These are phyloP conservation scores for Chimonanthus praecox DNA, from an alignment of 164 flowering plant genomes.

Conservation along the genomic window DNA sequence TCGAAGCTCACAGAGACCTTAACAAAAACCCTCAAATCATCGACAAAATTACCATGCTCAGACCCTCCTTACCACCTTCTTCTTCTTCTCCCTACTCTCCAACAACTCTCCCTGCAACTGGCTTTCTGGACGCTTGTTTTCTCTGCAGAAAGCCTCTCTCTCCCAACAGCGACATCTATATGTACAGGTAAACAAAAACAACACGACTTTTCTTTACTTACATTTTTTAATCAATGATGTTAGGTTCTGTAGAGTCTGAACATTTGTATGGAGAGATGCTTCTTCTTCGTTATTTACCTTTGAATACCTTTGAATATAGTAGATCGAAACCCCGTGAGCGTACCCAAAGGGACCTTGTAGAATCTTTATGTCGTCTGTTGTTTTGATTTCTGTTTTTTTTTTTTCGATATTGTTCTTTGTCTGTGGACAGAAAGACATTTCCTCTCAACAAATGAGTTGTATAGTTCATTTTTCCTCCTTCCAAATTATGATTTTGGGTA, in stretches of 20 bases:
- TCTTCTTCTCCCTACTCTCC: neutral
- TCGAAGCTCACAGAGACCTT: constrained; percentile 24
- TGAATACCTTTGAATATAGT: neutral
- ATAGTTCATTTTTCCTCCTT: too few species aligned
- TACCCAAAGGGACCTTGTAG: too few species aligned
- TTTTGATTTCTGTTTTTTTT: too few species aligned
- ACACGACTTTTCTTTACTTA: neutral
- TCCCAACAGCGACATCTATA: constrained; percentile 62
- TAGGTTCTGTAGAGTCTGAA: too few species aligned
- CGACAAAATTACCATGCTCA: neutral
- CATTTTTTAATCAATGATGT: neutral
- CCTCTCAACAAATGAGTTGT: too few species aligned
- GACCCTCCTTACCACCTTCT: neutral
- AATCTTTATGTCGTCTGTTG: too few species aligned
- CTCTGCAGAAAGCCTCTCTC: constrained; percentile 56
- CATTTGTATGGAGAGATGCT: too few species aligned
- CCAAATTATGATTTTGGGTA: neutral
- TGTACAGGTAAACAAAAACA: constrained; percentile 51
- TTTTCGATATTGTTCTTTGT: too few species aligned
- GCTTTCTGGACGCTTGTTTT: constrained; percentile 49
- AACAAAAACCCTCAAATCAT: constrained; percentile 4
- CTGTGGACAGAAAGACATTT: too few species aligned
- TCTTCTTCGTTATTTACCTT: neutral
- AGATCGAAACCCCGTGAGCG: too few species aligned
- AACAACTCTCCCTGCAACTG: constrained; percentile 8